Base-by-base conservation (phyloP, 1,284 basidiomycete genomes). In the Malassezia slooffiae region DNA sequence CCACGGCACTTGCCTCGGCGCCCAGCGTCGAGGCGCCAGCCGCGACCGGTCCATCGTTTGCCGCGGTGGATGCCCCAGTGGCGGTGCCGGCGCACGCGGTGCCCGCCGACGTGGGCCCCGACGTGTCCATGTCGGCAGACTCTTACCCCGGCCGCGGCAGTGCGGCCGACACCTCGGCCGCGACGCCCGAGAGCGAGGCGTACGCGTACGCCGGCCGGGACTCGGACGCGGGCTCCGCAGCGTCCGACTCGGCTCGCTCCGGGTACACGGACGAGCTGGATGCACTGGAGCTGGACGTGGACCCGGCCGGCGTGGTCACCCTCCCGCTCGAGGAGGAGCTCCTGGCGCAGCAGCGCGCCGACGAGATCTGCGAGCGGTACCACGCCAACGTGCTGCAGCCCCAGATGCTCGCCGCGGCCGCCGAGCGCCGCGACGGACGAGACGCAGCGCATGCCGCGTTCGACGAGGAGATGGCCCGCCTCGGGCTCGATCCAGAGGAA, bases 401-500 rank as follows among this genome's bases (percentile, higher is more conserved):
- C 0, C 40, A 59, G n/a, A 50, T 53, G 34, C 34, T 48, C 12
- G 52, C 49, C 6, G 57, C 61, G 6, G 56, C 58, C 38, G 53
- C 55, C 7, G 58, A 56, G 34, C 53, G 59, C 16, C 37, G 49
- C 7, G n/a, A n/a, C n/a, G n/a, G n/a, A n/a, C n/a, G n/a, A n/a
- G n/a, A n/a, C n/a, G n/a, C n/a, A n/a, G n/a, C n/a, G n/a, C 47
- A 49, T 9, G 66, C 62, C 1, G 64, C 60, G 4, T 57, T 58
- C 38, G 66, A 69, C 27, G 62, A 69, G 29, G 58, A 62, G 38
- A 54, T 67, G 33, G 57, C 57, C 39, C 38, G 47, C 27, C 62
- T 67, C 55, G 66, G 66, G 3, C 54, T 69, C 27, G 66, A 69
- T 33, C 57, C 61, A 1, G 66, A 67, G 19, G 89, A 95, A 65